Base-by-base conservation (phyloP, 2,329 filamentous ascomycete genomes). In the Fusarium domesticum region DNA sequence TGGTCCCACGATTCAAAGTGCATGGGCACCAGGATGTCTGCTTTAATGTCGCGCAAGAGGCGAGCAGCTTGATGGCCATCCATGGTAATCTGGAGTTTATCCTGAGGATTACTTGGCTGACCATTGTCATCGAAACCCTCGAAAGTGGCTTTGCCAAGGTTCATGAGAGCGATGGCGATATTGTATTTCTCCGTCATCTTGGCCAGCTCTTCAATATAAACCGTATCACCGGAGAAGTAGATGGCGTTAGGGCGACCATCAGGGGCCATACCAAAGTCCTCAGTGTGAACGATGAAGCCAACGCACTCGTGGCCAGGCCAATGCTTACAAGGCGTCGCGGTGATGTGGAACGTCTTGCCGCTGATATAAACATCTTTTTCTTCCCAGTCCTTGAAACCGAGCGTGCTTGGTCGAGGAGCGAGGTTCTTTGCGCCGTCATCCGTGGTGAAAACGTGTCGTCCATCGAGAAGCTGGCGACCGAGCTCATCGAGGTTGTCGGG, bases 1-100 rank as follows among this genome's bases (percentile, higher is more conserved):
- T 48, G 38, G 3, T 23, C 39, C 43, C 38, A 48, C 1, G 46
- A 46, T 14, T 46, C 46, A 2, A 39, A 48, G 15, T 48, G 46
- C 46, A 48, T 48, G 8, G 46, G 46, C 3, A 48, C 17, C 3
- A 46, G 17, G 4, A 42, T 10, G 10, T 48, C 38, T 4, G 43
- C 46, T 1, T 28, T 28, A 17, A 46, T 39, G 1, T 46, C 46
- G 0, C 32, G 23, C 18, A 48, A 36, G 5, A 48, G 28, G 5
- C n/a, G 38, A 11, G 20, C 31, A 1, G 46, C 43, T 5, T 48
- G 46, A 8, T 28, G 30, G 3, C 38, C 46, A 7, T 41, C 39
- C 46, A 48, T 42, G 1, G 46, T 48, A 18, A 46, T 46, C 18
- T 48, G 43, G 10, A 14, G 18, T 6, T 14, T 35, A n/a, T n/a